These are phyloP conservation scores for Pythium rishiriense DNA, from an alignment of 352 stramenopile genomes.

Conservation along the genomic window DNA sequence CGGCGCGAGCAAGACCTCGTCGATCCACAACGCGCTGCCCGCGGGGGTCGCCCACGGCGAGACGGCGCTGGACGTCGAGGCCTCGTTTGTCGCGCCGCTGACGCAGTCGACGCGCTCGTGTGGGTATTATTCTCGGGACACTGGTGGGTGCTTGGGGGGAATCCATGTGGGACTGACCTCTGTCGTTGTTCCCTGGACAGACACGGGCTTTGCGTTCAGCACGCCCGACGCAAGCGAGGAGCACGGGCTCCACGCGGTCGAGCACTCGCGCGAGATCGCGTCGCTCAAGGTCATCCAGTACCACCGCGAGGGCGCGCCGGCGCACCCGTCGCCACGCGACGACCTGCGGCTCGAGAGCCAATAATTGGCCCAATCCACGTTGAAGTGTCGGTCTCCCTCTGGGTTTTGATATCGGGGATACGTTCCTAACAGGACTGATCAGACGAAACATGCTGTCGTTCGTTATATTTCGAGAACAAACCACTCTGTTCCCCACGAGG, in stretches of 20 bases:
- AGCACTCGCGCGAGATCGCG: conserved; percentile 37
- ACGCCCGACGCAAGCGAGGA: conserved; percentile 30
- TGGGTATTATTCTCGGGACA: not conserved
- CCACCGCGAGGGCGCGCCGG: conserved; percentile 23
- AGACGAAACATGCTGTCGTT: conserved; percentile 8
- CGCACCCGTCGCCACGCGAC: conserved; percentile 15
- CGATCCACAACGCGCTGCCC: conserved; percentile 1
- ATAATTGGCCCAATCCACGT: conserved; percentile 17
- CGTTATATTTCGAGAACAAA: conserved; percentile 34
- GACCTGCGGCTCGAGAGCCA: conserved; percentile 27
- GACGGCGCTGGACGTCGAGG: conserved; percentile 7
- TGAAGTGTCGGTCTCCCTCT: conserved; percentile 11
- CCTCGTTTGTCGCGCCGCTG: conserved; percentile 16
- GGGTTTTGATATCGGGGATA: conserved; percentile 3
- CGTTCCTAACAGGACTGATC: not conserved
- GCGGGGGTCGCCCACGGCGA: not conserved
- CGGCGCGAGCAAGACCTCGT: not conserved
- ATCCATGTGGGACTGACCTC: not conserved
- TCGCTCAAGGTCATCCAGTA: conserved; percentile 48
- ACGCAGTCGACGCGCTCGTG: conserved; percentile 5
- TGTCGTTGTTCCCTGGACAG: conserved; percentile 22
- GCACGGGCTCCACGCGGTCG: not conserved
- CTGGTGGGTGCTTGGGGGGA: not conserved
- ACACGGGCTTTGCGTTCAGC: conserved; percentile 57
- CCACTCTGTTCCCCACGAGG: not conserved